phyloP scores from a whole-genome alignment of 768 basidiomycete species.

The Tulasnella sp. region DNA sequence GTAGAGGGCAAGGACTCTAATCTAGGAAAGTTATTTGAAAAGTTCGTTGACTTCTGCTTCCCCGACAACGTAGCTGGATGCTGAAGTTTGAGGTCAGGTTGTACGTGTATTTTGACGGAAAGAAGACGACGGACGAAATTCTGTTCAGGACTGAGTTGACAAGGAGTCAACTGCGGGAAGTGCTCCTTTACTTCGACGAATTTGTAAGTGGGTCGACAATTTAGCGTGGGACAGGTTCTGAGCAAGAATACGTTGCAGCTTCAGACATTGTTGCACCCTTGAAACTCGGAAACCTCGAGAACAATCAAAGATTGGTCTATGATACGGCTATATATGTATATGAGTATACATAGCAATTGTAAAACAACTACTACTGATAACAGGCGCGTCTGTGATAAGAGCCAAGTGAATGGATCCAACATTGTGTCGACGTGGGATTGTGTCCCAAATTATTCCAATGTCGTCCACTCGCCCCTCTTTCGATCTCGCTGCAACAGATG shows the following conservation, averaged over 20 bases:
- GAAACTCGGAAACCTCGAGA: neutral
- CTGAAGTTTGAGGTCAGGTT: conserved; percentile 39
- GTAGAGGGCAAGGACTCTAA: conserved; percentile 64
- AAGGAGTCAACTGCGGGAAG: conserved; percentile 69
- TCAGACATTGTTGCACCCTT: neutral
- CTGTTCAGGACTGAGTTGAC: conserved; percentile 79
- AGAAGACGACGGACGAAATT: conserved; percentile 85
- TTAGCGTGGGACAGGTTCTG: neutral
- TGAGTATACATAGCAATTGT: too few species aligned
- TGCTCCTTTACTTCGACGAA: conserved; percentile 78
- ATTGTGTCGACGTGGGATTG: neutral
- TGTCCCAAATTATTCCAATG: neutral
- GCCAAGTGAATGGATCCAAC: neutral
- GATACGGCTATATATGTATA: too few species aligned
- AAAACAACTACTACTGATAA: too few species aligned
- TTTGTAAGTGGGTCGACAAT: conserved; percentile 47
- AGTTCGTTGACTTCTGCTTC: conserved; percentile 37
- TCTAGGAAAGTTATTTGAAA: conserved; percentile 62
- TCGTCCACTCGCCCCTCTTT: neutral
- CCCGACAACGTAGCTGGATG: neutral
- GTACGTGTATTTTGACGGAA: conserved; percentile 89
- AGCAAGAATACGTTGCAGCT: neutral
- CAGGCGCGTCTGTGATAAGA: neutral
- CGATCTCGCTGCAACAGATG: neutral
- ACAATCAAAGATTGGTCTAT: too few species aligned